These are phyloP conservation scores for Musa troglodytarum DNA, from an alignment of 176 grass and related monocot species.

Conservation along the genomic window DNA sequence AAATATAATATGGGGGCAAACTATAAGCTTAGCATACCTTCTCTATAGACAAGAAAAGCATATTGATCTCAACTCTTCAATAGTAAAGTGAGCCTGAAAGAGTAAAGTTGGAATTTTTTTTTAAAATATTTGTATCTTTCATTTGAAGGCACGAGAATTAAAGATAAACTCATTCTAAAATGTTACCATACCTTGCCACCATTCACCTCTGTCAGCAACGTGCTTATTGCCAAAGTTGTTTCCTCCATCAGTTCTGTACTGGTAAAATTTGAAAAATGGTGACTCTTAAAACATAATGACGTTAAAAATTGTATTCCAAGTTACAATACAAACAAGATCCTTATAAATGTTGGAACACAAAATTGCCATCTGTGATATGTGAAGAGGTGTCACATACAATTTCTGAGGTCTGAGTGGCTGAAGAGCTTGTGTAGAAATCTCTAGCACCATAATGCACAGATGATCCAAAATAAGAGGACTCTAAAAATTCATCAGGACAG, in stretches of 20 bases:
- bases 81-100: conserved; percentile 13
- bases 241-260: conserved; percentile 48
- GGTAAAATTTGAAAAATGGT: conserved; percentile 11
- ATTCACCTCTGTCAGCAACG: conserved; percentile 73
- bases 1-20: no score
- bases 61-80: neutral
- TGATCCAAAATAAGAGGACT: conserved; percentile 67
- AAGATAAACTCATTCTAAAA: conserved; percentile 1
- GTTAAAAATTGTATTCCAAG: neutral
- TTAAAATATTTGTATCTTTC: neutral
- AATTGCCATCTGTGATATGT: neutral
- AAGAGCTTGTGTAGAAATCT: conserved; percentile 71
- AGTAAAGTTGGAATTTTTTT: neutral
- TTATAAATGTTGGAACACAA: neutral
- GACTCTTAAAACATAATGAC: neutral
- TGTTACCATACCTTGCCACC: conserved; percentile 85
- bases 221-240: conserved; percentile 25
- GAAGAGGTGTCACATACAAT: conserved; percentile 18
- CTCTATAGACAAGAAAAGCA: neutral
- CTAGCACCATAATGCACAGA: conserved; percentile 84
- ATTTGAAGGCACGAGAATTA: neutral
- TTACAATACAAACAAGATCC: conserved; percentile 20
- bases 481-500: conserved; percentile 32
- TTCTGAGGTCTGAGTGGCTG: conserved; percentile 32
- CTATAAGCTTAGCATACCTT: neutral